These are phyloP conservation scores for Dysphania ambrosioides DNA, from an alignment of 148 eudicot genomes.

Conservation along the genomic window DNA sequence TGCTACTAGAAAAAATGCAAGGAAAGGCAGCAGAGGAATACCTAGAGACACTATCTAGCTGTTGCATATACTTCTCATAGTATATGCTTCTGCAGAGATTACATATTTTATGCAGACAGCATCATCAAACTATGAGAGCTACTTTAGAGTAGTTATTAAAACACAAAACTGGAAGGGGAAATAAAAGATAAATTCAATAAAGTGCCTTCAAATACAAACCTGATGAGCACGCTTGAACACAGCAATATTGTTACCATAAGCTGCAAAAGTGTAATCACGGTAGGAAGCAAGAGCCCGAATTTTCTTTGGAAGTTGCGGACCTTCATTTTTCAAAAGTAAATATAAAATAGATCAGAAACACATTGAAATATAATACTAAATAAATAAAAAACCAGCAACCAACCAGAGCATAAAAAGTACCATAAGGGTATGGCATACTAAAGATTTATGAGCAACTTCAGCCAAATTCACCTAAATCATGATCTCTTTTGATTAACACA, in stretches of 20 bases:
- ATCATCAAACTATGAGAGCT: not conserved
- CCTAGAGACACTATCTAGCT: not conserved
- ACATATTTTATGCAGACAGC: not conserved
- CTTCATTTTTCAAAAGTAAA: conserved; percentile 32
- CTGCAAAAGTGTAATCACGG: conserved; percentile 97
- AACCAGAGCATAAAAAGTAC: not conserved
- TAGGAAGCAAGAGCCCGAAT: conserved; percentile 88
- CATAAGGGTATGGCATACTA: not conserved
- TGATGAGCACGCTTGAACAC: conserved; percentile 95
- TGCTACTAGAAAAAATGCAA: too few relatives aligned
- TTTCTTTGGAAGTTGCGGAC: conserved; percentile 94
- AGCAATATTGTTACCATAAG: conserved; percentile 74
- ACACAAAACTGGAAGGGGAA: not conserved
- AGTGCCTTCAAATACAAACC: conserved; percentile 37
- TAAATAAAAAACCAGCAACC: not conserved
- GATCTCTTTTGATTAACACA: not conserved
- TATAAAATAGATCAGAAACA: conserved; percentile 13
- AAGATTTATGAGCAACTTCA: not conserved
- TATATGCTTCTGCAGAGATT: not conserved
- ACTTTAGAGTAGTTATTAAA: not conserved
- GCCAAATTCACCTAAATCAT: not conserved
- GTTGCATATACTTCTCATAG: not conserved
- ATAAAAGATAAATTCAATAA: not conserved
- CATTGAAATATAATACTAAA: not conserved
- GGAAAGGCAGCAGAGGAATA: too few relatives aligned